Base-by-base conservation (phyloP, 768 basidiomycete genomes). In the Bullera alba region DNA sequence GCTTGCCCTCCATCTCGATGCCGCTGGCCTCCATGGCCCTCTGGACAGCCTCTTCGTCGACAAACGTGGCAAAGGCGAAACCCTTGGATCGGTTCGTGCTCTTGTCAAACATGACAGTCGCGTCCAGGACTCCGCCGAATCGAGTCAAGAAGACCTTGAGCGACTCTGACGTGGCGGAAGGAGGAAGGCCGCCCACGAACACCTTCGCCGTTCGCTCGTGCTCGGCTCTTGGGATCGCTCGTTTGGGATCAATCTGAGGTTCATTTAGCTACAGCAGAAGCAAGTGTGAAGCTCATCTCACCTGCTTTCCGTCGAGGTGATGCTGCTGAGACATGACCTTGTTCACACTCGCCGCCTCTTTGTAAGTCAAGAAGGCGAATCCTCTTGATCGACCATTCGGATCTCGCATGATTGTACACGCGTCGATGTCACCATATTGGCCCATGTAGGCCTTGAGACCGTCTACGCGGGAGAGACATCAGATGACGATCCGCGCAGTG, bases 371-470 rank as follows among this genome's bases (percentile, higher is more conserved):
- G 76, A 97, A 99, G 16, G 91, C 95, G 75, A 99, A 99, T 63
- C 95, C 96, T 51, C 95, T 78, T 43, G 93, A 97, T 53, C 93
- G 83, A 27, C 92, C 92, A 36, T 84, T 84, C 14, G 85, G 84
- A 72, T 99, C 95, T 61, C 93, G 86, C 91, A 99, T 97, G 76
- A 99, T 97, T 12, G 90, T 96, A 73, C 89, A 95, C 32, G 91
- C 87, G 67, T 92, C 89, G 73, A 99, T 88, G 75, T 87, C 85
- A 69, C 95, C 95, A 73, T 92, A 99, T 74, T 97, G 87, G 57
- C 84, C 74, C 74, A 99, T 96, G 76, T 97, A 97, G 58, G 83
- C 84, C 50, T 57, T 66, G 39, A 77, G 71, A 8, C 65, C 63
- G 15, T 75, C 76, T 77, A n/a, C 19, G 25, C 5, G n/a, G 37